These are phyloP conservation scores for Pistacia vera DNA, from an alignment of 345 rosid species.

Conservation along the genomic window DNA sequence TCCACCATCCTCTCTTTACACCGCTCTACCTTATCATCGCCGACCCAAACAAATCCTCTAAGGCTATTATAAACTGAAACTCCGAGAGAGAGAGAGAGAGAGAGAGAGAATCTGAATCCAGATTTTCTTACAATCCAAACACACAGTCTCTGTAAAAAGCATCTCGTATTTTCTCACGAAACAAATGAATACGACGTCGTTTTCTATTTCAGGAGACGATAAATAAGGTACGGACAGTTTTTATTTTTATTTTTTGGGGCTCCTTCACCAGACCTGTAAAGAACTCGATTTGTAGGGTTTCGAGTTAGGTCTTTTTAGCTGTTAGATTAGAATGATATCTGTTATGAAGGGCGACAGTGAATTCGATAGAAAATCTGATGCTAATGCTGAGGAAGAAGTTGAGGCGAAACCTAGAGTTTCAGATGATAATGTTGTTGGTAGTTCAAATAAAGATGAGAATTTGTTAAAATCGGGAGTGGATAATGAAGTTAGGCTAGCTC, in stretches of 20 bases:
- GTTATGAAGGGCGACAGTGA: constrained; percentile 22
- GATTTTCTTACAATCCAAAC: constrained; percentile 32
- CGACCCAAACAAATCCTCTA: neutral
- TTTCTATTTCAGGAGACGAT: neutral
- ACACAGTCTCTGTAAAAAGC: neutral
- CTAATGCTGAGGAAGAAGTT: constrained; percentile 16
- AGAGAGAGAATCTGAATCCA: neutral
- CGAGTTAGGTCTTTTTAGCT: constrained; percentile 10
- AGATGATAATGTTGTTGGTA: constrained; percentile 13
- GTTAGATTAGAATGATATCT: constrained; percentile 23
- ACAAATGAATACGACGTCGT: neutral
- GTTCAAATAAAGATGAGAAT: constrained; percentile 19
- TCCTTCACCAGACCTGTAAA: neutral
- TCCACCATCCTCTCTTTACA: neutral
- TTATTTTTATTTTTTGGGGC: neutral
- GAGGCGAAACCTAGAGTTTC: constrained; percentile 28
- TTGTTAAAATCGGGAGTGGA: constrained; percentile 13
- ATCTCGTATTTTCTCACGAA: neutral
- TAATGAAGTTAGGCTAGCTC: constrained; percentile 21
- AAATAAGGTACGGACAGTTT: constrained; percentile 26
- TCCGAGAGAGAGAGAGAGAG: neutral
- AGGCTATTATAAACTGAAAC: neutral
- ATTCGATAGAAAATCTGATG: constrained; percentile 22
- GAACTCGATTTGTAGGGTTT: constrained; percentile 26
- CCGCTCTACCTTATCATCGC: neutral